These are phyloP conservation scores for Polyporus arcularius DNA, from an alignment of 768 basidiomycete species.

Conservation along the genomic window DNA sequence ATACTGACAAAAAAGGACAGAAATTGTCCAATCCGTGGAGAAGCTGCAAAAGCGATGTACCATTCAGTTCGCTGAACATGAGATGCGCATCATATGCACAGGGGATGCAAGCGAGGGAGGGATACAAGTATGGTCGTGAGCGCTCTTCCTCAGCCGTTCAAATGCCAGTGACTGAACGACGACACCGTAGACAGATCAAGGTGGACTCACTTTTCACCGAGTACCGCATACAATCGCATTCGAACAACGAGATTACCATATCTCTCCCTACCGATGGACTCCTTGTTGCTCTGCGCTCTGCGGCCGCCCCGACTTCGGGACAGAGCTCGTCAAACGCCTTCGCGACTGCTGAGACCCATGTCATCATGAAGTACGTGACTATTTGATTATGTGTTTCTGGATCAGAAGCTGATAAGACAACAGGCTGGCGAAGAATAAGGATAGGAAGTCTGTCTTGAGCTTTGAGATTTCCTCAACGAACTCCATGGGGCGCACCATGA, in stretches of 20 bases:
- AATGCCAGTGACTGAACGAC: constrained; percentile 19
- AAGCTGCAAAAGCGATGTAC: constrained; percentile 85
- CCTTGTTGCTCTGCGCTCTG: constrained; percentile 69
- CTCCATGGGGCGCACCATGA: constrained; percentile 61
- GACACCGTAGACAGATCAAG: constrained; percentile 54
- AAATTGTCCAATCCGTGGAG: constrained; percentile 78
- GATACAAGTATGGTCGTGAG: constrained; percentile 84
- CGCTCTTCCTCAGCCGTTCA: constrained; percentile 1
- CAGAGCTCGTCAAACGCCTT: constrained; percentile 46
- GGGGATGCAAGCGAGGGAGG: constrained; percentile 79
- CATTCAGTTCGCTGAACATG: constrained; percentile 72
- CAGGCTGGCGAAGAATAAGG: constrained; percentile 78
- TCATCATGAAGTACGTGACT: constrained; percentile 59
- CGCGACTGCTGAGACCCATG: constrained; percentile 51
- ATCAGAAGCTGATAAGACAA: too few relatives aligned
- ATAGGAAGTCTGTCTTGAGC: constrained; percentile 72
- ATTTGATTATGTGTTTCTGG: too few relatives aligned
- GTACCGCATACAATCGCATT: constrained; percentile 87
- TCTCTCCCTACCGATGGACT: constrained; percentile 74
- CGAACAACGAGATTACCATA: constrained; percentile 78
- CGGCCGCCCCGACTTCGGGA: constrained; percentile 19
- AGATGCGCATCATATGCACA: constrained; percentile 84
- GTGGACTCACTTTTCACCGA: constrained; percentile 66
- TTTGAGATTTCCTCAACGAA: constrained; percentile 74
- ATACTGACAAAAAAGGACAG: constrained; percentile 36